Conservation (phyloP, 2,329 filamentous ascomycete genomes). For the Hortaea sp. region DNA sequence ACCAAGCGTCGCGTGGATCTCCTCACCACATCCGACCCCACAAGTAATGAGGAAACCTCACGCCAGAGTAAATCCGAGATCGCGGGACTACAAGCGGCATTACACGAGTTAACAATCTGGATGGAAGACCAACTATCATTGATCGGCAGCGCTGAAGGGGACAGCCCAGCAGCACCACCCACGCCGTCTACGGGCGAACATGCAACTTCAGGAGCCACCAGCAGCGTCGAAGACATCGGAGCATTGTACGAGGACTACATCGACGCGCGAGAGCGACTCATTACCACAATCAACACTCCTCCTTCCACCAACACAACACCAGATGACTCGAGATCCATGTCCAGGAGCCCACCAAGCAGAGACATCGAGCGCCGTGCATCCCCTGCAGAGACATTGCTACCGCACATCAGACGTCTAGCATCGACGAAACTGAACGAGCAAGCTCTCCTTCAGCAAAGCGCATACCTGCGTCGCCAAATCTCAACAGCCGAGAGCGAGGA, state of each 20-base stretch:
- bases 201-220: background rate
- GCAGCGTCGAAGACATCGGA: constrained; percentile 13
- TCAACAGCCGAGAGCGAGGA: constrained; percentile 15
- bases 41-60: constrained; percentile 4
- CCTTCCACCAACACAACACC: background rate
- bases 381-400: constrained; percentile 15
- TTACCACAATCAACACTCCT: constrained; percentile 13
- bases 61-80: constrained; percentile 11
- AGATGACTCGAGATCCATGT: background rate
- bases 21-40: background rate
- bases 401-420: constrained; percentile 15
- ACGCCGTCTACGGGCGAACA: background rate
- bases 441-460: constrained; percentile 17
- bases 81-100: constrained; percentile 18
- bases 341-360: background rate
- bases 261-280: constrained; percentile 12
- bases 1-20: constrained; percentile 12
- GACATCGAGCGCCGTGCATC: background rate
- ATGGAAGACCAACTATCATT: constrained; percentile 23
- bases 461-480: constrained; percentile 18
- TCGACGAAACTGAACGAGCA: constrained; percentile 13
- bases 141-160: constrained; percentile 17
- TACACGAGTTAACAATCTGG: constrained; percentile 23
- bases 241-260: constrained; percentile 21
- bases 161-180: background rate